Evolutionary conservation across 148 eudicot species (phyloP).

Genomic region (Rhododendron griersonianum): DNA sequence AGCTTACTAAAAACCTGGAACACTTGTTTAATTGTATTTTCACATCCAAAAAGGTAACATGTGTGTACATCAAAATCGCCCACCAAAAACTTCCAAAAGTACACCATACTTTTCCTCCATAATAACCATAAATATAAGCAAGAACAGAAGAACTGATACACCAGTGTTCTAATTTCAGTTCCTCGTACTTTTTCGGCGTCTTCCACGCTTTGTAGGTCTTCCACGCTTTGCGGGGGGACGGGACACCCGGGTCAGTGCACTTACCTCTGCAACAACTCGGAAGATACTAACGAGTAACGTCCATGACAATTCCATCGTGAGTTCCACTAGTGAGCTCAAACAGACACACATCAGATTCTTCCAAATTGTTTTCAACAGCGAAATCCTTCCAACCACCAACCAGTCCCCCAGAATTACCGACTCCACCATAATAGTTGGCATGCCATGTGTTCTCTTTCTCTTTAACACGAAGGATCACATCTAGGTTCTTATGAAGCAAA

Average conservation of each 20-base stretch:
- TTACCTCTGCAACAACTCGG: conserved; percentile 32
- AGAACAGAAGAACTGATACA: neutral
- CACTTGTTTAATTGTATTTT: neutral
- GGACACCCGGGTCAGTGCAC: conserved; percentile 1
- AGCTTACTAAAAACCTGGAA: neutral
- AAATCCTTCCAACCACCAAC: conserved; percentile 34
- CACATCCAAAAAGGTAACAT: neutral
- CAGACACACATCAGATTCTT: conserved; percentile 45
- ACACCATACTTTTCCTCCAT: neutral
- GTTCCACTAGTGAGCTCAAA: conserved; percentile 27
- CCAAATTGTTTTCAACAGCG: conserved; percentile 33
- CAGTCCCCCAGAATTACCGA: conserved; percentile 9
- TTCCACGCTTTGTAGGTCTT: neutral
- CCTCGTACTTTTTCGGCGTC: neutral
- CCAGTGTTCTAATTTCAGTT: neutral
- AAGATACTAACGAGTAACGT: conserved; percentile 44
- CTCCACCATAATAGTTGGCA: neutral
- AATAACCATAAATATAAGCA: neutral
- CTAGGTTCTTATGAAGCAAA: conserved; percentile 10
- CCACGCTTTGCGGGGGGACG: neutral
- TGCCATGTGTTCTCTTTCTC: conserved; percentile 29
- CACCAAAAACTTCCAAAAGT: neutral
- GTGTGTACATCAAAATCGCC: neutral
- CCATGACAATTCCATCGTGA: conserved; percentile 7
- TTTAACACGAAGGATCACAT: conserved; percentile 24